Base-by-base conservation (phyloP, 345 rosid genomes). In the Noccaea caerulescens region DNA sequence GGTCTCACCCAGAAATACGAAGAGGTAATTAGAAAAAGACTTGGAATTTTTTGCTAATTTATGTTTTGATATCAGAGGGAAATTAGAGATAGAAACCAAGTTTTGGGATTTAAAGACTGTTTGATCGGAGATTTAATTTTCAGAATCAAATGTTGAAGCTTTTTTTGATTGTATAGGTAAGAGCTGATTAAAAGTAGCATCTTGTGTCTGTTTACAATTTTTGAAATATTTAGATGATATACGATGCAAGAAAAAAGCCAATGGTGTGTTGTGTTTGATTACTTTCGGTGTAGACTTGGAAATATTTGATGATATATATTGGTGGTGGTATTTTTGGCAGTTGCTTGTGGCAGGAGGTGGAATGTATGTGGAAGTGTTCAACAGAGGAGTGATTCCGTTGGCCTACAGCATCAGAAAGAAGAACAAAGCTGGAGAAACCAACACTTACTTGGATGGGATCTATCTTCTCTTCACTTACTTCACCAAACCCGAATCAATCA, bases 341-440 rank as follows among this genome's bases (percentile, higher is more conserved):
- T 66, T 94, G 81, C 97, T 94, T 66, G 93, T 94, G 63, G 95
- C 97, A n/a, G 97, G 93, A 4, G 99, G 99, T 6, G 97, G 96
- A 69, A 94, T 91, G 99, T 91, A 91, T 16, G 84, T 89, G 1
- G 99, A 94, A 80, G 95, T 91, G 30, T 91, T 91, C 81, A 91
- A 94, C 82, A 85, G 97, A 84, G 99, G 99, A 33, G 95, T 89
- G 34, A 82, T 94, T 76, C 97, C 97, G 36, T 72, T 94, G 62
- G 89, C 96, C 51, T 94, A 94, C 69, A 80, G 90, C 83, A 94
- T 94, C 72, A 87, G 78, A 69, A 94, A 81, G 85, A 94, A 76
- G 80, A 88, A 94, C 88, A 94, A 75, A 82, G 97, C 87, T 3
- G 96, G 97, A 20, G 96, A 86, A 63, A 68, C 84, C 6, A 89